Conservation (phyloP, 176 grass and related monocot species). For the Cenchrus purpureus region DNA sequence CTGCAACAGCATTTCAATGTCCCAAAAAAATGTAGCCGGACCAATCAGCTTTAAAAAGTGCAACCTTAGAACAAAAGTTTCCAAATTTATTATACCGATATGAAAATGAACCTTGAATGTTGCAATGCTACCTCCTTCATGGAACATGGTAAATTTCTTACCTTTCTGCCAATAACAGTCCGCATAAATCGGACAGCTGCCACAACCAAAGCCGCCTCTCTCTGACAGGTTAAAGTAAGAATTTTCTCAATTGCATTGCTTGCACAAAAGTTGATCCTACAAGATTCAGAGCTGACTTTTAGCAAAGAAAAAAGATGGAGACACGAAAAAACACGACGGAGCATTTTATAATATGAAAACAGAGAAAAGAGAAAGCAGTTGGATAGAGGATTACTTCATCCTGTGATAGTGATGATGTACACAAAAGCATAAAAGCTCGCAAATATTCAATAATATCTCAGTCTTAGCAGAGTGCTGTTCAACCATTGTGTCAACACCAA, state of each 20-base stretch:
- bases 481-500: slow-evolving; percentile 44
- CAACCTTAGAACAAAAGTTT: background rate
- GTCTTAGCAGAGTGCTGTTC: slow-evolving; percentile 46
- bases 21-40: slow-evolving; percentile 1
- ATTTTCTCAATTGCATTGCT: slow-evolving; percentile 86
- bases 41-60: slow-evolving; percentile 14
- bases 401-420: slow-evolving; percentile 65
- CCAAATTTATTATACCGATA: slow-evolving; percentile 4
- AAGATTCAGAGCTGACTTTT: slow-evolving; percentile 31
- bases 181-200: slow-evolving; percentile 79
- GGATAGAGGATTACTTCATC: slow-evolving; percentile 68
- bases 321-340: slow-evolving; percentile 23
- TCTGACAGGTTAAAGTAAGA: slow-evolving; percentile 67
- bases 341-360: slow-evolving; percentile 33
- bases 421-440: slow-evolving; percentile 84
- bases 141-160: slow-evolving; percentile 46
- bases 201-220: slow-evolving; percentile 76
- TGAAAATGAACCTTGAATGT: slow-evolving; percentile 18
- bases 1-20: background rate
- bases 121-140: slow-evolving; percentile 26
- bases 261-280: slow-evolving; percentile 63
- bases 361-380: slow-evolving; percentile 1
- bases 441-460: slow-evolving; percentile 83
- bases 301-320: slow-evolving; percentile 30
- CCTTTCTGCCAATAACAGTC: slow-evolving; percentile 74